Evolutionary conservation across 768 basidiomycete species (phyloP), one percentile per base, ranked within the genome.

Genomic region (Rhizopogon sp.): DNA sequence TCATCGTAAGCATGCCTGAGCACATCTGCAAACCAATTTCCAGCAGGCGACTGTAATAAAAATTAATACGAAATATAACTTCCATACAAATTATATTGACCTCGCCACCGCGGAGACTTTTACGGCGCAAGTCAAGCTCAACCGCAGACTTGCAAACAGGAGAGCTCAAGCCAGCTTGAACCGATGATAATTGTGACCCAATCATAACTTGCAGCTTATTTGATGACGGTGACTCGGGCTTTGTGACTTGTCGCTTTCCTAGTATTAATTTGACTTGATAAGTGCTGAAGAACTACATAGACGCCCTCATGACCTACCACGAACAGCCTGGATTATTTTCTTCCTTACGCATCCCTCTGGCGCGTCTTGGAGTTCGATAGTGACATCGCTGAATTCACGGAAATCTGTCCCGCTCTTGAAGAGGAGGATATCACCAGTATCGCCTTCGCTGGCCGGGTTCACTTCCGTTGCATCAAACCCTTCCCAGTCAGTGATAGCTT

Each of bases 21-120:
- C 39, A 94, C 81, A 67, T 96, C 93, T 1, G 91, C 86, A 58
- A 94, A 83, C 88, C 90, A 93, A 63, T 96, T 89, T 14, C 79
- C 81, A 16, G 80, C 76, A 3, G 85, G 82, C 9, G 85, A 83
- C 88, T 91, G 58, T n/a, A 1, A 22, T 29, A 54, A 31, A 8
- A 33, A 10, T 33, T 33, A 6, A 14, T 46, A 44, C 2, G 28
- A 39, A 8, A 22, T 39, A 33, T 33, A 13, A 20, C 17, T 16
- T 43, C 17, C 4, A 8, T 37, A 11, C 35, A 37, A 35, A 35
- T 4, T 22, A 16, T 4, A 53, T 64, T 46, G 58, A 87, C 89
- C 77, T 94, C 92, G 41, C 73, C 68, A 0, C 84, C 84, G 14
- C 93, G 82, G 54, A 95, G 84, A 9, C 82, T 69, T n/a, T 83